Conservation (phyloP, 2,329 filamentous ascomycete genomes). For the Talaromyces sp. region DNA sequence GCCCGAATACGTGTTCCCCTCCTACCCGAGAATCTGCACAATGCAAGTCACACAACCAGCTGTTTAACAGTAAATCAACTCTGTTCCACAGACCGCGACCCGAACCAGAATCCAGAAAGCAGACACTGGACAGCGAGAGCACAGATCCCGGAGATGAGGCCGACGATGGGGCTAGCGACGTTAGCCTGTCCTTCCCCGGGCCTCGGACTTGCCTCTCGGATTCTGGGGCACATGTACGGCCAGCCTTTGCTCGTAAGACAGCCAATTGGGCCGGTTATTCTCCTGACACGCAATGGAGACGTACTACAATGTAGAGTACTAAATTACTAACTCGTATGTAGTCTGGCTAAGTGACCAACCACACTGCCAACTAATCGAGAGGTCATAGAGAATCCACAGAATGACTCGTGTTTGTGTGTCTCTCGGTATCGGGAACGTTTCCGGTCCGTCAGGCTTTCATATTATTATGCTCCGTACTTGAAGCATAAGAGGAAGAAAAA, state of each 20-base stretch:
- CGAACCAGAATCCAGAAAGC: background rate
- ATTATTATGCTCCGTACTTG: background rate
- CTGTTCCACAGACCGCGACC: background rate
- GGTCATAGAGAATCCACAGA: background rate
- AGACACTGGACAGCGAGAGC: background rate
- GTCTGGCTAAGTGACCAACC: background rate
- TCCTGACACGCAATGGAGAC: background rate
- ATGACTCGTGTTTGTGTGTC: background rate
- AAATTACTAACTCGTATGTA: background rate
- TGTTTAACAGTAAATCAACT: background rate
- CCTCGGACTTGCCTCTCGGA: constrained; percentile 7
- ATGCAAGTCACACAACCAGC: background rate
- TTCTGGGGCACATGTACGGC: constrained; percentile 11
- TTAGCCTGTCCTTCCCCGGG: constrained; percentile 5
- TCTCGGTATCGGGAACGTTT: background rate
- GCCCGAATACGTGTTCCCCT: background rate
- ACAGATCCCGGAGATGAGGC: constrained; percentile 4
- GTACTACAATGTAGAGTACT: background rate
- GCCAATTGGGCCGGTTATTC: background rate
- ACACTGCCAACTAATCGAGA: background rate
- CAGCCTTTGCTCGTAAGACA: background rate
- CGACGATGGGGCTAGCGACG: constrained; percentile 1
- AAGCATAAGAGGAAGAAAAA: background rate
- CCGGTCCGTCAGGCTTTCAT: background rate
- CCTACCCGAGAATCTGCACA: background rate